These are phyloP conservation scores for Candida orba DNA, from an alignment of 805 yeast genomes.

Conservation along the genomic window DNA sequence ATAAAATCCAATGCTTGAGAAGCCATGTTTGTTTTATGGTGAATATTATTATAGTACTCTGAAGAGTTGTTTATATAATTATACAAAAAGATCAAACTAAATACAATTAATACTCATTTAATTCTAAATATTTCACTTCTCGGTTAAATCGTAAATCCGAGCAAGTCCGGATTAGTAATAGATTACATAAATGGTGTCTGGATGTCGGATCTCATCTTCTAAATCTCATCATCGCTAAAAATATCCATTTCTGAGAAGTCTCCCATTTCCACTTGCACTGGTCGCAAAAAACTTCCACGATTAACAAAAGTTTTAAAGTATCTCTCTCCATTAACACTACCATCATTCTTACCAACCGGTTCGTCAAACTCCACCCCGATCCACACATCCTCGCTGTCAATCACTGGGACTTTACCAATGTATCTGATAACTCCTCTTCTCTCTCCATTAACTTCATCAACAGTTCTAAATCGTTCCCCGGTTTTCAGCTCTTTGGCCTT, in stretches of 20 bases:
- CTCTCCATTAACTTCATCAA: slow-evolving; percentile 37
- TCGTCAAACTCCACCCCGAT: slow-evolving; percentile 81
- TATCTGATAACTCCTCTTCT: slow-evolving; percentile 67
- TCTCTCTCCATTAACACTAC: slow-evolving; percentile 52
- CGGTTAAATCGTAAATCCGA: no score
- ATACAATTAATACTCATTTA: no score
- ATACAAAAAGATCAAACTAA: no score
- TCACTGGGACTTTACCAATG: slow-evolving; percentile 59
- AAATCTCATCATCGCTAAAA: slow-evolving; percentile 34
- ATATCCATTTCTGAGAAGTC: slow-evolving; percentile 48
- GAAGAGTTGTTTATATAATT: no score
- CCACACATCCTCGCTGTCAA: slow-evolving; percentile 56
- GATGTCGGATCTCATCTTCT: slow-evolving; percentile 28
- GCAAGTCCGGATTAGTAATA: no score
- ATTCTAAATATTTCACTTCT: no score
- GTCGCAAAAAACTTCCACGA: slow-evolving; percentile 77
- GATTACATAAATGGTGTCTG: no score
- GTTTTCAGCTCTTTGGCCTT: slow-evolving; percentile 31
- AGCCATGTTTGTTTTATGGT: no score
- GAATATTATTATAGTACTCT: no score
- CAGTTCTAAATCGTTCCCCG: slow-evolving; percentile 48
- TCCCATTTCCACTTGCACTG: slow-evolving; percentile 61
- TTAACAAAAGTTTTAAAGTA: slow-evolving; percentile 50
- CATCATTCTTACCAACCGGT: slow-evolving; percentile 84
- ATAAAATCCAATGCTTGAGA: no score